These are phyloP conservation scores for Xerocomus spinulosus DNA, from an alignment of 768 basidiomycete species.

Conservation along the genomic window DNA sequence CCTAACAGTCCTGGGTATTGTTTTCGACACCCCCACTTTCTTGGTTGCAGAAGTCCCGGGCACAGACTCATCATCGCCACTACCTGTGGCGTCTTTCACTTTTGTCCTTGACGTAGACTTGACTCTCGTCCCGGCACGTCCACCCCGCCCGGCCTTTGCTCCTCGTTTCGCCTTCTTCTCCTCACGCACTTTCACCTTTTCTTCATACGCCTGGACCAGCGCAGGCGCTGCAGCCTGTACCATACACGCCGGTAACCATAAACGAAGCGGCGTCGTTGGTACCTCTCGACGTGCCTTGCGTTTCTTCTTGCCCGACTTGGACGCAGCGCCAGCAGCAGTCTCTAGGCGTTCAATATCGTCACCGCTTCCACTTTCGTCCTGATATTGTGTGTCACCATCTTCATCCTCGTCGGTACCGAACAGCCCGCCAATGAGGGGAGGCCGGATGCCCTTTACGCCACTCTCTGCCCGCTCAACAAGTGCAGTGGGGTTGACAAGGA, in stretches of 20 bases:
- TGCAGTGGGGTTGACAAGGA: constrained; percentile 66
- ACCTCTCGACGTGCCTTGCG: constrained; percentile 25
- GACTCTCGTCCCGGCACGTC: not conserved
- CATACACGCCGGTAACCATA: constrained; percentile 86
- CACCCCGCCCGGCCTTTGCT: constrained; percentile 16
- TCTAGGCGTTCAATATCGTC: constrained; percentile 26
- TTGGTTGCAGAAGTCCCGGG: constrained; percentile 5
- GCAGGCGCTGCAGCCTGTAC: constrained; percentile 61
- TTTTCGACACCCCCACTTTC: constrained; percentile 3
- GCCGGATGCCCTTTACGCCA: constrained; percentile 61
- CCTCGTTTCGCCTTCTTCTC: constrained; percentile 34
- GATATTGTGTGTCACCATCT: constrained; percentile 34
- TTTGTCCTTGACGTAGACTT: constrained; percentile 2
- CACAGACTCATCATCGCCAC: not conserved
- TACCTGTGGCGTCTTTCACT: not conserved
- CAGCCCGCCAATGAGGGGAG: constrained; percentile 35
- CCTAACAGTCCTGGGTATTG: constrained; percentile 5
- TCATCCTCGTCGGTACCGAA: constrained; percentile 44
- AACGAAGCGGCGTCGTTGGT: constrained; percentile 51
- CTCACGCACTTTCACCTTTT: constrained; percentile 48
- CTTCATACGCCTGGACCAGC: constrained; percentile 60
- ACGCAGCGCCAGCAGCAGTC: constrained; percentile 20
- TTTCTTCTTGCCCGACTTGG: constrained; percentile 19
- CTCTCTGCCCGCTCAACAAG: constrained; percentile 62
- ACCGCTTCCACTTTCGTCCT: constrained; percentile 42